phyloP scores from a whole-genome alignment of 129 eudicot genomes.

The Gnaphalium uliginosum region DNA sequence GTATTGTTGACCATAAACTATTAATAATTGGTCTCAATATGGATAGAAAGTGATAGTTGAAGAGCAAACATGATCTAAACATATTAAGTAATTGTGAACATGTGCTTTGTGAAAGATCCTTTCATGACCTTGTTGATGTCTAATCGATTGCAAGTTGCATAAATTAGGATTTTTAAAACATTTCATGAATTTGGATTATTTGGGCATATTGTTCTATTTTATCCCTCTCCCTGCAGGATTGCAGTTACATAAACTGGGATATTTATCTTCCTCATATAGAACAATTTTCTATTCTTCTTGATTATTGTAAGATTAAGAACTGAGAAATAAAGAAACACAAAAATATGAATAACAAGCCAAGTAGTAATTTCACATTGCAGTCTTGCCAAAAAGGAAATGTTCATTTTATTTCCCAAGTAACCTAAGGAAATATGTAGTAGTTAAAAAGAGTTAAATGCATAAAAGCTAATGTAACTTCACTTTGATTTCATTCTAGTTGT shows the following conservation, averaged over 20 bases:
- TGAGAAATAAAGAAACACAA: not conserved
- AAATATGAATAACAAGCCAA: not conserved
- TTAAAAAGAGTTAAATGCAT: no score
- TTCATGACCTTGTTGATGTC: not conserved
- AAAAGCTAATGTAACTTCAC: no score
- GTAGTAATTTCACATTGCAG: not conserved
- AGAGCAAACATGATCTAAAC: not conserved
- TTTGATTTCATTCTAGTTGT: no score
- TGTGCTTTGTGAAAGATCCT: not conserved
- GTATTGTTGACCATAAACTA: not conserved
- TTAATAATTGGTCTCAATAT: constrained; percentile 5
- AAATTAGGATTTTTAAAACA: not conserved
- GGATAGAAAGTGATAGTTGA: not conserved
- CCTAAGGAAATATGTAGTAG: no score
- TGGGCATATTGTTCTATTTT: not conserved
- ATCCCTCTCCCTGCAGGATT: not conserved
- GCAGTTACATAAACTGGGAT: not conserved
- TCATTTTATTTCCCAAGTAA: no score
- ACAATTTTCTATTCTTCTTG: not conserved
- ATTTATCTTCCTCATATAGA: not conserved
- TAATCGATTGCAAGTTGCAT: not conserved
- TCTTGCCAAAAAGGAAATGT: not conserved
- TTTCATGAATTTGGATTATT: not conserved
- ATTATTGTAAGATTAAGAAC: not conserved
- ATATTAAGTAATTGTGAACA: not conserved